Evolutionary conservation across 148 eudicot species (phyloP), one percentile per base, ranked within the genome.

Genomic region (Spergularia marina): DNA sequence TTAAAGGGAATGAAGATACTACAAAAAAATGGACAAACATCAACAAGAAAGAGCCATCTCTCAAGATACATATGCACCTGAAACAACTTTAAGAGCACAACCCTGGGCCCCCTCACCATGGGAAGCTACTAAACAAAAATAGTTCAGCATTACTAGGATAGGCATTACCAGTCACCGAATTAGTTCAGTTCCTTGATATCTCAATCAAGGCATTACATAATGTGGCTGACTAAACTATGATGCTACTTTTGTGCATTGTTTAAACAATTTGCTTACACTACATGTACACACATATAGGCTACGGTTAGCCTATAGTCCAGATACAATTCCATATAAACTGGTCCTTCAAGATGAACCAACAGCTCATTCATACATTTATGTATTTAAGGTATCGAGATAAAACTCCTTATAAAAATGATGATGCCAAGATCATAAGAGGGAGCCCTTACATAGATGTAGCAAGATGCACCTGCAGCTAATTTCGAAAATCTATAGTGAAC

Each of bases 371-470:
- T 40, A 57, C 53, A 72, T 78, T 51, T 51, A 44, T 23, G 49
- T 53, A 72, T 78, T 65, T 56, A 65, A 16, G 49, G 74, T 55
- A 58, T 60, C 62, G 52, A 65, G 52, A 39, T 47, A 34, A 9
- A 34, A 21, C 51, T 25, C 68, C 77, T 30, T 65, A 14, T 12
- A 56, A 17, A 25, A 60, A 77, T 47, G 36, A 39, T 56, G 47
- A 54, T 12, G 13, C 41, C 39, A 17, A 18, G 16, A 66, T 7
- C 66, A 55, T 47, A 34, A 23, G 59, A 16, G 4, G 36, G 53
- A 52, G 36, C 44, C 64, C 65, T 41, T 56, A 30, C 10, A 20
- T 54, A 65, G 20, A 53, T 70, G 60, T 23, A 16, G 36, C 25
- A 70, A 12, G 56, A 68, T 49, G 21, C 17, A 7, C 15, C 25